phyloP scores from a whole-genome alignment of 202 grass and related monocot species.

The Schoenoplectus tabernaemontani region DNA sequence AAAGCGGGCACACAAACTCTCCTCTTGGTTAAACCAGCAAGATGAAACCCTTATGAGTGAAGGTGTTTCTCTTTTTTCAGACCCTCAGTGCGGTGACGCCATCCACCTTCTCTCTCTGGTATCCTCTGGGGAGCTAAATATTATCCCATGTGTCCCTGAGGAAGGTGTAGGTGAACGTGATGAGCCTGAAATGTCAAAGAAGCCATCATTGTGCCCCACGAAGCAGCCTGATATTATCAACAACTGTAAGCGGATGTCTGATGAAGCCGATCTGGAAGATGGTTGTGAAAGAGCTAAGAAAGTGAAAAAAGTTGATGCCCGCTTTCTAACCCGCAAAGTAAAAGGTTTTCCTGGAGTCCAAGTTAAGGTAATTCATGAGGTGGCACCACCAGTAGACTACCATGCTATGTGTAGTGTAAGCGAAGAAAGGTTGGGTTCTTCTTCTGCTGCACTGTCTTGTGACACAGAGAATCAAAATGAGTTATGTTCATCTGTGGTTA shows the following conservation, averaged over 20 bases:
- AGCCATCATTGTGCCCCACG: neutral
- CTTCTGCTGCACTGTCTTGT: constrained; percentile 9
- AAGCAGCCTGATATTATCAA: constrained; percentile 19
- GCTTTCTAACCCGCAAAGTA: constrained; percentile 57
- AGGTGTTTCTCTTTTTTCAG: constrained; percentile 50
- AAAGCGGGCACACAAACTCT: constrained; percentile 62
- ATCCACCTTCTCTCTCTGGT: constrained; percentile 61
- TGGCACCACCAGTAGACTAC: constrained; percentile 27
- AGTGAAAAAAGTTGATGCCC: constrained; percentile 53
- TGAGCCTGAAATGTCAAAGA: constrained; percentile 56
- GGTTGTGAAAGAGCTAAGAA: constrained; percentile 44
- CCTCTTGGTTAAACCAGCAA: constrained; percentile 52
- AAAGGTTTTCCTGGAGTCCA: constrained; percentile 91
- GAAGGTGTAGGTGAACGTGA: constrained; percentile 88
- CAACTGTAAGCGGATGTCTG: constrained; percentile 48
- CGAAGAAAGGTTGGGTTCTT: constrained; percentile 26
- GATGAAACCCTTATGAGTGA: constrained; percentile 34
- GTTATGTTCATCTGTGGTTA: neutral
- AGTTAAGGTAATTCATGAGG: constrained; percentile 51
- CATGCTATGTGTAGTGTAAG: neutral
- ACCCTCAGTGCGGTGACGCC: constrained; percentile 88
- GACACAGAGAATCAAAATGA: constrained; percentile 2
- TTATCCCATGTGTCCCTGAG: constrained; percentile 60
- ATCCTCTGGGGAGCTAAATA: constrained; percentile 43
- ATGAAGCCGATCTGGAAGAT: constrained; percentile 36